Base-by-base conservation (phyloP, 352 stramenopile species). In the Pythium volutum region DNA sequence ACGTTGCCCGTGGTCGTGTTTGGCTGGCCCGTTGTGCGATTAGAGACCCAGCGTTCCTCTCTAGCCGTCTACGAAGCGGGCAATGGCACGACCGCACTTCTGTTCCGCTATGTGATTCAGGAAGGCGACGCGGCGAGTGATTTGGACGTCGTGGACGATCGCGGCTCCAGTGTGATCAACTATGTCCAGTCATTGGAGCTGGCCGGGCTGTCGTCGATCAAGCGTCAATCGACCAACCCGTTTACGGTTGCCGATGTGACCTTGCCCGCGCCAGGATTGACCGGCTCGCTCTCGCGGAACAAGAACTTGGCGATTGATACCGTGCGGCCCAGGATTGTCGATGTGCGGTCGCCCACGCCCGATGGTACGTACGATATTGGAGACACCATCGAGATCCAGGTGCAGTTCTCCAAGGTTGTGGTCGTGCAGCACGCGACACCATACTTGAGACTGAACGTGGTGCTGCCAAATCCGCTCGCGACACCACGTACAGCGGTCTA, bases 341-440 rank as follows among this genome's bases (percentile, higher is more conserved):
- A 72, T 25, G 66, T 90, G 29, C 70, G 56, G 12, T 80, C 79
- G 0, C 38, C 64, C 1, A 67, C 70, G 0, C 31, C 52, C 2
- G 71, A 90, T 46, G 81, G 84, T 4, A 89, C 84, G 0, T 93
- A 90, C 55, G 81, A 88, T 29, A 41, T 89, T 3, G 81, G 74
- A 0, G 70, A 91, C 20, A 39, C 54, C 3, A 79, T 93, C 18
- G 64, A 75, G 10, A 52, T 91, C 12, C 46, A 82, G 15, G 41
- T 93, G 9, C 51, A 71, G 2, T 93, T 93, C 47, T 90, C 81
- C 1, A 73, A 66, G 26, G 36, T 25, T 1, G 78, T 90, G 10
- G 66, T 85, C 2, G 80, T 88, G 0, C 52, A 25, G 22, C 42
- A 66, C 6, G 78, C 73, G 0, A 64, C 33, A 3, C 84, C 80